phyloP scores from a whole-genome alignment of 2,329 filamentous ascomycete genomes.

The Colletotrichum sp. region DNA sequence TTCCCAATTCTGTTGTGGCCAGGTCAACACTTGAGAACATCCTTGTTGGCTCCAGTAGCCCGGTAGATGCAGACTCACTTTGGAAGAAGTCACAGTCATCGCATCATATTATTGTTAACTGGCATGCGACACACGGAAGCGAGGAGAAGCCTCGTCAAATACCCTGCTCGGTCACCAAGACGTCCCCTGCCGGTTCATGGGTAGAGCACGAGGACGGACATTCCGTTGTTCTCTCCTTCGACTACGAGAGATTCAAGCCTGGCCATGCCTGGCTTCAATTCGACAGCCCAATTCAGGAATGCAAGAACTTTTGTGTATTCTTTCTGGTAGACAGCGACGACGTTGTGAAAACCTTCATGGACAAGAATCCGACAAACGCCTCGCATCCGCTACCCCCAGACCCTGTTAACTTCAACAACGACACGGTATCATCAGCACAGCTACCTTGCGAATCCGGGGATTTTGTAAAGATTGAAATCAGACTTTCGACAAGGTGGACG shows the following conservation, averaged over 20 bases:
- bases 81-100: not conserved
- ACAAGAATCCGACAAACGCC: not conserved
- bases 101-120: not conserved
- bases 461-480: fast-evolving
- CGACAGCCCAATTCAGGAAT: not conserved
- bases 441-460: not conserved
- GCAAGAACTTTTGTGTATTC: not conserved
- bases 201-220: not conserved
- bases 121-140: fast-evolving
- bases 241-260: not conserved
- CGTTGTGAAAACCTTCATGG: not conserved
- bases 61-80: not conserved
- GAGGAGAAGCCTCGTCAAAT: fast-evolving
- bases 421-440: not conserved
- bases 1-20: not conserved
- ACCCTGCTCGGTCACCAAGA: fast-evolving
- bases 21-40: not conserved
- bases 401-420: not conserved
- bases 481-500: not conserved
- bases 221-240: not conserved
- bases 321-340: not conserved
- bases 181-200: not conserved
- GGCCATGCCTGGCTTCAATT: fast-evolving
- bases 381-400: fast-evolving
- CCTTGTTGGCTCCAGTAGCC: not conserved